Base-by-base conservation (phyloP, 208 protist species). In the Endotrypanum monterogeii region DNA sequence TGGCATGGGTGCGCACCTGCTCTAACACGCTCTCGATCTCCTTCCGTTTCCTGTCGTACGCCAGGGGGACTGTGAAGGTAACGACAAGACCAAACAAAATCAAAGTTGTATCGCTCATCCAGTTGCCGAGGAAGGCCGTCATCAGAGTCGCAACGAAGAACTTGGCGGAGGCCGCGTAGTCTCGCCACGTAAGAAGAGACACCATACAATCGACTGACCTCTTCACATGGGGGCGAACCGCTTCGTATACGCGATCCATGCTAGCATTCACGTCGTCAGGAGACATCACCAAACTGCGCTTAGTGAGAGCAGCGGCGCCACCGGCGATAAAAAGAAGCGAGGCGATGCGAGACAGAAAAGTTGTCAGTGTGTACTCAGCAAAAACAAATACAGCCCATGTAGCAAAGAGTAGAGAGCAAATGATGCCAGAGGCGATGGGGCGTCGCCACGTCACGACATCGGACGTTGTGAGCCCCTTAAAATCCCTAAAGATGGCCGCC, bases 311-410 rank as follows among this genome's bases (percentile, higher is more conserved):
- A 6, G 73, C 57, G 2, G 77, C 82, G n/a, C 80, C 89, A 32
- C 78, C 79, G 35, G 69, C 35, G 16, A 90, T 73, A 39, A 95
- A 80, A 32, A 72, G 4, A 23, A 93, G 63, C 46, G 84, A 78
- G 4, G 80, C 58, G 23, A 93, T 58, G 71, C 90, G 89, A 71
- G 82, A 85, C 39, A 77, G 2, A 66, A 93, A 94, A n/a, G 92
- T 97, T 6, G 86, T 84, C 16, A 92, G 16, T 18, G 90, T 97
- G 86, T 97, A 97, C 18, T 89, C 54, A 65, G 87, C 87, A 66
- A 78, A 78, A 28, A 83, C 84, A 60, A 87, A 97, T 35, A 95
- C 77, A 20, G 82, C 74, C 83, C 89, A 88, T 1, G 83, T 44
- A n/a, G 61, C 39, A 46, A 95, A 73, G 50, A 92, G 37, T 30